Evolutionary conservation across 176 grass and related monocot species (phyloP).

Genomic region (Leersia perrieri): DNA sequence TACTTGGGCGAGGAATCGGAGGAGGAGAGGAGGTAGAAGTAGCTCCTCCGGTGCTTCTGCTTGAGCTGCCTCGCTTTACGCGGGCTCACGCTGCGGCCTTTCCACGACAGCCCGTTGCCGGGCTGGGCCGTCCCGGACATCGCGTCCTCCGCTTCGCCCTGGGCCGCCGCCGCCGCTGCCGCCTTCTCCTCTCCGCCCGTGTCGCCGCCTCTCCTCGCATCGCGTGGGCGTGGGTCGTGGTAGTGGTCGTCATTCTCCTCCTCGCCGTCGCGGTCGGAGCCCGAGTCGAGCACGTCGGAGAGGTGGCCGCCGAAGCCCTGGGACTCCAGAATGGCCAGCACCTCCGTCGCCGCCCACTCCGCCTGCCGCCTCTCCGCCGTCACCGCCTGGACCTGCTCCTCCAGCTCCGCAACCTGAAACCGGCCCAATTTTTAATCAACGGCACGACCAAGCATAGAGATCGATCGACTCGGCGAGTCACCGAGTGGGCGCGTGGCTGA

Average conservation of each 20-base stretch:
- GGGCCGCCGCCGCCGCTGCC: neutral
- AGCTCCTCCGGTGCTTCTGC: constrained; percentile 47
- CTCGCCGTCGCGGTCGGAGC: constrained; percentile 44
- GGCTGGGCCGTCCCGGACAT: constrained; percentile 48
- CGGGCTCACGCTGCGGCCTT: constrained; percentile 72
- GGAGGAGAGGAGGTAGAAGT: constrained; percentile 43
- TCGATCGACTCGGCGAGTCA: neutral
- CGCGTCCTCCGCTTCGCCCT: constrained; percentile 38
- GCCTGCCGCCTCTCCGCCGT: constrained; percentile 68
- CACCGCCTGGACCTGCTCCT: constrained; percentile 79
- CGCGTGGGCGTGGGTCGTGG: no score
- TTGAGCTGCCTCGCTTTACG: constrained; percentile 59
- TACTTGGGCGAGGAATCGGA: constrained; percentile 75
- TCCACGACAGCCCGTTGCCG: constrained; percentile 84
- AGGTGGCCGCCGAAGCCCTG: constrained; percentile 60
- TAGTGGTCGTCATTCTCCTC: neutral
- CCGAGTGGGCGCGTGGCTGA: neutral
- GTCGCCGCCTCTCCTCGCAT: neutral
- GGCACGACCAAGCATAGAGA: neutral
- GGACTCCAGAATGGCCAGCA: constrained; percentile 54
- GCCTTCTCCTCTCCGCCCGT: neutral
- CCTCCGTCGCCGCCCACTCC: constrained; percentile 63
- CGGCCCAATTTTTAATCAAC: neutral
- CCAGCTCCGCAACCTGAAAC: constrained; percentile 76
- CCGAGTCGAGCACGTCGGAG: constrained; percentile 52